Percentiles rank a stretch among this genome's conserved stretches.
These are phyloP conservation scores for Zymoseptoria tritici DNA, from an alignment of 2,329 filamentous ascomycete species.

Conservation along the genomic window DNA sequence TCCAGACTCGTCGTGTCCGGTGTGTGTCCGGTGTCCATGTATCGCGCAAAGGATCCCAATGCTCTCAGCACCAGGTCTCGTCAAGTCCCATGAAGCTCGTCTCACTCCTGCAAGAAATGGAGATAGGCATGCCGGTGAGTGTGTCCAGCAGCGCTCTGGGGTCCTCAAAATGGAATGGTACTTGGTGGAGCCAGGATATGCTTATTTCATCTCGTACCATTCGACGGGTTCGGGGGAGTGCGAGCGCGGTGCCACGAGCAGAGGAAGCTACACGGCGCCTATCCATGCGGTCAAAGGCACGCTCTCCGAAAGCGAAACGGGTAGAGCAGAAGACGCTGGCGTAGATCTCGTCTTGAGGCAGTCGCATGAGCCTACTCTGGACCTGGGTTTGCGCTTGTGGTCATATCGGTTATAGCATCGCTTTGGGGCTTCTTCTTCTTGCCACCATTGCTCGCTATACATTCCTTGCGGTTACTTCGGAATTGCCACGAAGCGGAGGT, in stretches of 20 bases:
- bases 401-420: not conserved
- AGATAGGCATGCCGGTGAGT: conserved; percentile 1
- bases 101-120: conserved; percentile 1
- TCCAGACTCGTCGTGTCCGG: not conserved
- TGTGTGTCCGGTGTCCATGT: not conserved
- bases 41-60: not conserved
- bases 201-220: conserved; percentile 3
- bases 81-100: not conserved
- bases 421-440: not conserved
- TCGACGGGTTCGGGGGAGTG: conserved; percentile 9
- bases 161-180: conserved; percentile 5
- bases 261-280: conserved; percentile 4
- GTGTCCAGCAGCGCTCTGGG: conserved; percentile 5
- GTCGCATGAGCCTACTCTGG: conserved; percentile 5
- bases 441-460: not conserved
- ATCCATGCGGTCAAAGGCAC: conserved; percentile 5
- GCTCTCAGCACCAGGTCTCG: not conserved
- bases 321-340: conserved; percentile 7
- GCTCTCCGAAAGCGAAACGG: conserved; percentile 7
- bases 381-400: not conserved
- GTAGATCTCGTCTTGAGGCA: conserved; percentile 15
- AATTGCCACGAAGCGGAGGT: too few relatives aligned
- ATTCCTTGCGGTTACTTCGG: too few relatives aligned
- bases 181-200: conserved; percentile 2
- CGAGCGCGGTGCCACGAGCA: conserved; percentile 5